A percentile compares a stretch with the other conserved stretches of the same genome.
These are phyloP conservation scores for Syncephalastrum monosporum DNA, from an alignment of 371 early-diverging fungal species.

Conservation along the genomic window DNA sequence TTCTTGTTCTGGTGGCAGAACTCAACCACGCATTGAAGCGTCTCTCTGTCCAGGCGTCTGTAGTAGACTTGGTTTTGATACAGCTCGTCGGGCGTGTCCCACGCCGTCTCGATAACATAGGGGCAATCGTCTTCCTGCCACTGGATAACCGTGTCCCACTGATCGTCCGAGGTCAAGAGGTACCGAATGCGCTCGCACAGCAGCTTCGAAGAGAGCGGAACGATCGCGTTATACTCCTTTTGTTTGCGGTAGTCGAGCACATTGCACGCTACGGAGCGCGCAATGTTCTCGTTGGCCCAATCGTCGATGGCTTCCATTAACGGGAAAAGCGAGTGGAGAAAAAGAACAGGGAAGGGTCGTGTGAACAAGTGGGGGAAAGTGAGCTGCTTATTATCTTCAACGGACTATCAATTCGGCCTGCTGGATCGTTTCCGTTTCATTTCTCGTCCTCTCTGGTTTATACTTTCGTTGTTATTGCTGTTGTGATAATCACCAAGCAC, in stretches of 20 bases:
- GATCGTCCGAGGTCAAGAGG: slow-evolving; percentile 18
- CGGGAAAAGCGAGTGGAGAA: slow-evolving; percentile 6
- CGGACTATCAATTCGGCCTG: too few relatives aligned
- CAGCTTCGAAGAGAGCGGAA: slow-evolving; percentile 32
- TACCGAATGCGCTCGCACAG: slow-evolving; percentile 37
- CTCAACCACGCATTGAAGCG: slow-evolving; percentile 37
- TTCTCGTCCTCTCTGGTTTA: too few relatives aligned
- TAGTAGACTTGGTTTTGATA: slow-evolving; percentile 42
- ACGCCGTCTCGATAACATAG: slow-evolving; percentile 29
- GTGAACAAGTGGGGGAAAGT: too few relatives aligned
- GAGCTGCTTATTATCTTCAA: too few relatives aligned
- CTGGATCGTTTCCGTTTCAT: too few relatives aligned
- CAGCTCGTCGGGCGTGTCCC: slow-evolving; percentile 24
- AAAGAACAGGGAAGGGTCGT: slow-evolving; percentile 9
- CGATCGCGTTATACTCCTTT: slow-evolving; percentile 26
- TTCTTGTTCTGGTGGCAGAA: slow-evolving; percentile 26
- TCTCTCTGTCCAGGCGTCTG: slow-evolving; percentile 44
- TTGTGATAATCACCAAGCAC: too few relatives aligned
- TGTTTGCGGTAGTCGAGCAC: slow-evolving; percentile 38
- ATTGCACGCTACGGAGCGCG: slow-evolving; percentile 44
- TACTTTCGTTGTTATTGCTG: too few relatives aligned
- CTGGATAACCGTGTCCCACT: slow-evolving; percentile 34
- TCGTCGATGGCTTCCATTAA: slow-evolving; percentile 55
- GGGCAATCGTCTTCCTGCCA: slow-evolving; percentile 45
- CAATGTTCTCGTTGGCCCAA: slow-evolving; percentile 48